These are phyloP conservation scores for Leccinum longicurvipes DNA, from an alignment of 768 basidiomycete genomes.

Conservation along the genomic window DNA sequence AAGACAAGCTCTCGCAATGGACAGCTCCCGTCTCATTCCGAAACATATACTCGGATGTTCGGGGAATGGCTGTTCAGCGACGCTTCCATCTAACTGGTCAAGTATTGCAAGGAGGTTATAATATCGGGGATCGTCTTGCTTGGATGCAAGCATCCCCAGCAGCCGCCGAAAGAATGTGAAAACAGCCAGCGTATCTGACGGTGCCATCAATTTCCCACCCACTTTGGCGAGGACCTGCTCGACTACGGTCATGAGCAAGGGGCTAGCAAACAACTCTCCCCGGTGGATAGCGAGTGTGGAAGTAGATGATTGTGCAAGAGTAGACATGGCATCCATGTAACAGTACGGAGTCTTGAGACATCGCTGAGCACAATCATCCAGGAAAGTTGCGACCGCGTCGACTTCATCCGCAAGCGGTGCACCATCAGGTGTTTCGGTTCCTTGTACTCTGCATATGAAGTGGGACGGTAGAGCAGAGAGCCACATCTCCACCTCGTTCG, in stretches of 20 bases:
- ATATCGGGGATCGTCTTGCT: slow-evolving; percentile 44
- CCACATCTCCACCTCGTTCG: slow-evolving; percentile 72
- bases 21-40: slow-evolving; percentile 46
- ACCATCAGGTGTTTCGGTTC: slow-evolving; percentile 49
- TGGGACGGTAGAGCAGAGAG: slow-evolving; percentile 56
- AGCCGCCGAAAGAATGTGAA: slow-evolving; percentile 64
- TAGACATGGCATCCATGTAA: slow-evolving; percentile 72
- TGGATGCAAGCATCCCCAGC: slow-evolving; percentile 52
- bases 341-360: slow-evolving; percentile 81
- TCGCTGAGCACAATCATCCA: slow-evolving; percentile 84
- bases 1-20: slow-evolving; percentile 39
- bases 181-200: slow-evolving; percentile 63
- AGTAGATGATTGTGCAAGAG: slow-evolving; percentile 24
- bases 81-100: slow-evolving; percentile 36
- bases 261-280: slow-evolving; percentile 53
- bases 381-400: slow-evolving; percentile 56
- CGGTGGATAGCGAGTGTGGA: slow-evolving; percentile 7
- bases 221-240: slow-evolving; percentile 76
- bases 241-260: slow-evolving; percentile 73
- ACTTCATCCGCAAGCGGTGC: slow-evolving; percentile 53
- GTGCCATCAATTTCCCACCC: slow-evolving; percentile 47
- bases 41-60: slow-evolving; percentile 33
- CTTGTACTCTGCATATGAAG: slow-evolving; percentile 30
- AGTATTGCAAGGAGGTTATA: slow-evolving; percentile 29
- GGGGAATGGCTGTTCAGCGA: slow-evolving; percentile 32